Evolutionary conservation across 73 alveolate species (phyloP), one percentile per base, ranked within the genome.

Genomic region (Paraurostyla sp.): DNA sequence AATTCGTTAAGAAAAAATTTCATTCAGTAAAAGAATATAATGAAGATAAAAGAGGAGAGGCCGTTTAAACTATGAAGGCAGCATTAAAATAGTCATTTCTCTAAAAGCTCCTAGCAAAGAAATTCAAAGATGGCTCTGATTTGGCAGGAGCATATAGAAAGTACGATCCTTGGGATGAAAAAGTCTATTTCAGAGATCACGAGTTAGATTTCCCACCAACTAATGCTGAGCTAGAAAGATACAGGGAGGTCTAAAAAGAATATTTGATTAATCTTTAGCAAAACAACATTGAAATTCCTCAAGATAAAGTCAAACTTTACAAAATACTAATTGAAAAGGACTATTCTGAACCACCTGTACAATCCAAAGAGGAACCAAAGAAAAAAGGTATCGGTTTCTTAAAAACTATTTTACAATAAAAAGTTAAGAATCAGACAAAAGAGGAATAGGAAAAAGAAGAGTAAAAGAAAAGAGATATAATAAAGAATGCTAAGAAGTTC

Each of bases 141-240:
- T n/a, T n/a, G 13, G 71, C 42, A 0, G 3, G n/a, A 0, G 11
- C 0, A 16, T 20, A 43, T 11, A 42, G 41, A 11, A 65, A 73
- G 29, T 73, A 48, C 27, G 86, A 73, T 27, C 86, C 86, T 18
- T 2, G 2, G 16, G 86, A 73, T 73, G 65, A 49, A 38, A 22
- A 46, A 29, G 7, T 73, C 49, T 50, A 32, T 1, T 23, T 73
- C 25, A 73, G 35, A 25, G 71, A 73, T 46, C 4, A n/a, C 1
- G 86, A 73, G 41, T 73, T 73, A 25, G 18, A 48, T 22, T 73
- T 11, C 46, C 62, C 32, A 3, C 2, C 42, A 27, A 73, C 86
- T 6, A 49, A 73, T 73, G 86, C 86, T 1, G 86, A 73, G 33
- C 25, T 73, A 38, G 71, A 49, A 16, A 40, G 71, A n/a, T 73